Percentiles rank a stretch among this genome's conserved stretches.
phyloP scores from a whole-genome alignment of 495 filamentous ascomycete species.

The Apiosordaria backusii region DNA sequence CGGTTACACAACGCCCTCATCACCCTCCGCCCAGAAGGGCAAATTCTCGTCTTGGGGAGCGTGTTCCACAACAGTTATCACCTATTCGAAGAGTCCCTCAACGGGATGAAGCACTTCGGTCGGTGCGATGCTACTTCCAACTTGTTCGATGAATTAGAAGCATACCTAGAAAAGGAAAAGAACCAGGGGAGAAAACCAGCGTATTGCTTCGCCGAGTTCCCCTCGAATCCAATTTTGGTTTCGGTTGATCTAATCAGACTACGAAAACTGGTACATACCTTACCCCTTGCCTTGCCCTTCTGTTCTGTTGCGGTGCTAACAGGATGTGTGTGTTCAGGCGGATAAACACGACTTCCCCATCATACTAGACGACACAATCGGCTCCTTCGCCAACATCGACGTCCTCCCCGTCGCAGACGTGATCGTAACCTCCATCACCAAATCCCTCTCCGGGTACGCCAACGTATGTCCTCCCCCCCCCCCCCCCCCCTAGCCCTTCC shows the following conservation, averaged over 20 bases:
- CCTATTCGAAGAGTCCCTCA: constrained; percentile 30
- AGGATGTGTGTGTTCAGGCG: constrained; percentile 23
- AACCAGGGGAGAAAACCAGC: constrained; percentile 26
- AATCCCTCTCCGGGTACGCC: constrained; percentile 49
- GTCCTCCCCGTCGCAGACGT: constrained; percentile 41
- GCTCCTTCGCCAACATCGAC: constrained; percentile 49
- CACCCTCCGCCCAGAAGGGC: constrained; percentile 16
- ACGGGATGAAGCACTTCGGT: constrained; percentile 39
- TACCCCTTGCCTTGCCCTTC: background rate
- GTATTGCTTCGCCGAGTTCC: constrained; percentile 46
- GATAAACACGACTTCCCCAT: constrained; percentile 45
- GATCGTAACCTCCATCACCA: constrained; percentile 47
- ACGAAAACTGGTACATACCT: constrained; percentile 24
- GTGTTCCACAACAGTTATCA: constrained; percentile 38
- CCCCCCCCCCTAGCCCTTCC: constrained; percentile 29
- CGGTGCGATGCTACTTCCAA: constrained; percentile 29
- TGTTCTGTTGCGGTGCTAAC: background rate
- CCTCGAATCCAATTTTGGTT: constrained; percentile 44
- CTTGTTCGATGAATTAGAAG: constrained; percentile 40
- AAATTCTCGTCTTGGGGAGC: constrained; percentile 33
- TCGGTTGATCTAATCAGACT: constrained; percentile 45
- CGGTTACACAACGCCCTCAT: constrained; percentile 21
- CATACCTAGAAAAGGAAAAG: constrained; percentile 32
- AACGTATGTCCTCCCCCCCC: constrained; percentile 43
- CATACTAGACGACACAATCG: constrained; percentile 50